Evolutionary conservation across 2,329 filamentous ascomycete genomes (phyloP).

Genomic region (Sporothrix phasma): DNA sequence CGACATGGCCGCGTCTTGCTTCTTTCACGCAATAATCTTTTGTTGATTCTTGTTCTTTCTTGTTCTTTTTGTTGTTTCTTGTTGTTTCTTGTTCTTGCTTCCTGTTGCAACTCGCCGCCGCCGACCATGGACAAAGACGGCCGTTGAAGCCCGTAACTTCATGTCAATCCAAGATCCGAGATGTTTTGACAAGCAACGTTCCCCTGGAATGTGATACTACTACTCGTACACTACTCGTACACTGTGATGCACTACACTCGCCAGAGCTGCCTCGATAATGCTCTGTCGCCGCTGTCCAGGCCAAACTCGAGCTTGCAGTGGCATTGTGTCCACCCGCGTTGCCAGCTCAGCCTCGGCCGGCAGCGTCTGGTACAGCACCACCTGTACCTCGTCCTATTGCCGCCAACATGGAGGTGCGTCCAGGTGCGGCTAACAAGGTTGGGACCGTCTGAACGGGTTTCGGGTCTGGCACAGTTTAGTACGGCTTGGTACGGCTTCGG

Average conservation of each 20-base stretch:
- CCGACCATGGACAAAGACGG: background rate
- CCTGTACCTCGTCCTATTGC: conserved; percentile 41
- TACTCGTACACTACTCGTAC: too few relatives aligned
- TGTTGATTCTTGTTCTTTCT: background rate
- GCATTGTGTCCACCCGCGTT: conserved; percentile 32
- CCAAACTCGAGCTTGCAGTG: conserved; percentile 22
- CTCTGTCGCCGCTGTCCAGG: conserved; percentile 33
- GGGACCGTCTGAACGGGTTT: too few relatives aligned
- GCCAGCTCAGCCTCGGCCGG: conserved; percentile 43
- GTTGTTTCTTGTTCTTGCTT: background rate
- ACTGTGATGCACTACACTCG: too few relatives aligned
- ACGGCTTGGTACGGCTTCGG: too few relatives aligned
- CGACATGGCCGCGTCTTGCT: background rate
- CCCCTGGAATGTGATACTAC: background rate
- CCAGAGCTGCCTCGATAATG: too few relatives aligned
- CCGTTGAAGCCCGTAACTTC: background rate
- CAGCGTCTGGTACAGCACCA: conserved; percentile 46
- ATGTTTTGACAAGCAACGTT: background rate
- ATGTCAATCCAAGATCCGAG: background rate
- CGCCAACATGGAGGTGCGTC: conserved; percentile 39
- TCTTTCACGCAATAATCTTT: background rate
- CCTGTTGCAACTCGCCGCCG: background rate
- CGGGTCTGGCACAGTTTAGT: too few relatives aligned
- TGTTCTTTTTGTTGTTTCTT: background rate
- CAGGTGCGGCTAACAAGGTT: too few relatives aligned